These are phyloP conservation scores for Leptomonas seymouri DNA, from an alignment of 208 protist species.

Conservation along the genomic window DNA sequence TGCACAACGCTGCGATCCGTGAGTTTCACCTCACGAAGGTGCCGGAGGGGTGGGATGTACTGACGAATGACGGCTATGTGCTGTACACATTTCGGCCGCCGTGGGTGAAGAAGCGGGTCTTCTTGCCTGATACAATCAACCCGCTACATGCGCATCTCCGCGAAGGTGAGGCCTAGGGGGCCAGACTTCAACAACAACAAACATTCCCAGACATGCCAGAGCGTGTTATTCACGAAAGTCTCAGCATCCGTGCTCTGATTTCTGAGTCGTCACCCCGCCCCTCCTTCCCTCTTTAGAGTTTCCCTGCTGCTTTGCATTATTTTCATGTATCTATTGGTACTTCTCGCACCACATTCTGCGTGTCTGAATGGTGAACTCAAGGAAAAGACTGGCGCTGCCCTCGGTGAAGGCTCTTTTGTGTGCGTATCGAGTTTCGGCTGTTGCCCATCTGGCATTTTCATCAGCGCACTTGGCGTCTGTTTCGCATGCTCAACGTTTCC, in stretches of 20 bases:
- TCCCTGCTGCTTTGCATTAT: conserved; percentile 8
- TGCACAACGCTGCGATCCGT: conserved; percentile 61
- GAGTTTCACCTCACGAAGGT: conserved; percentile 78
- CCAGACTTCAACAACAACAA: neutral
- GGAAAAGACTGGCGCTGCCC: too few relatives aligned
- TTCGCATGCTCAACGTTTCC: too few relatives aligned
- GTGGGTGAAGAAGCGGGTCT: conserved; percentile 76
- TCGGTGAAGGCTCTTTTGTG: too few relatives aligned
- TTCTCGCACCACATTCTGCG: too few relatives aligned
- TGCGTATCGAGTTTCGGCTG: too few relatives aligned
- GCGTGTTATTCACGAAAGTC: too few relatives aligned
- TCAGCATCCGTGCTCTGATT: neutral
- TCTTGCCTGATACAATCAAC: conserved; percentile 66
- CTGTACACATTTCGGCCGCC: conserved; percentile 89
- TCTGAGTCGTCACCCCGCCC: neutral
- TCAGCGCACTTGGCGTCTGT: too few relatives aligned
- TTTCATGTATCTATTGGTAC: neutral
- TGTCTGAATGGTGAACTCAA: too few relatives aligned
- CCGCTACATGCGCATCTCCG: conserved; percentile 34
- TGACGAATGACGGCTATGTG: conserved; percentile 84
- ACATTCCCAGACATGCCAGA: too few relatives aligned
- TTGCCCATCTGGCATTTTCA: too few relatives aligned
- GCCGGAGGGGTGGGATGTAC: conserved; percentile 81
- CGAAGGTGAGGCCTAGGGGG: conserved; percentile 1
- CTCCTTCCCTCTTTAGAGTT: neutral